Conservation (phyloP, 2,329 filamentous ascomycete genomes). For the Mollisiaceae sp. region DNA sequence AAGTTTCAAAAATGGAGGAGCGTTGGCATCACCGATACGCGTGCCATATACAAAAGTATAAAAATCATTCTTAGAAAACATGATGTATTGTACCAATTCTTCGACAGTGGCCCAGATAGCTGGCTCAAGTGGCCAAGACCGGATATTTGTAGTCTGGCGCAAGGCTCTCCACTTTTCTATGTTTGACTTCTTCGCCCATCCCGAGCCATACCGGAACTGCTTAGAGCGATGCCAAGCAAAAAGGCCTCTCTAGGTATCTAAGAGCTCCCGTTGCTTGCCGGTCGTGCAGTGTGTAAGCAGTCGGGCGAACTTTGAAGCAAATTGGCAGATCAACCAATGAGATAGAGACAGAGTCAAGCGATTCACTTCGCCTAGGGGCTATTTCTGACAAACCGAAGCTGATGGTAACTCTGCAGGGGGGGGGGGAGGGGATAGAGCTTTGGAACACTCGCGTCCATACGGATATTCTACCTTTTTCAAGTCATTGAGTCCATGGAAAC, state of each 20-base stretch:
- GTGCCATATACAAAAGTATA: conserved; percentile 37
- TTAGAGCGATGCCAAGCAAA: conserved; percentile 3
- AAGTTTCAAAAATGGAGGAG: conserved; percentile 34
- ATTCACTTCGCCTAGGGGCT: too few species aligned
- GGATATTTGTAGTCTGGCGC: conserved; percentile 1
- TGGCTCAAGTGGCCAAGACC: not conserved
- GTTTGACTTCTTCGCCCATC: not conserved
- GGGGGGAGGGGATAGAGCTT: too few species aligned
- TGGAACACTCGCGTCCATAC: too few species aligned
- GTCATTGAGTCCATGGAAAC: not conserved
- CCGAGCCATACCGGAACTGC: not conserved
- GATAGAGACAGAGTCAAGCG: too few species aligned
- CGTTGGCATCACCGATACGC: conserved; percentile 31
- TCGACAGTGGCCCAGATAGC: not conserved
- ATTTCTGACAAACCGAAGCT: not conserved
- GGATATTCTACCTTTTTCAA: not conserved
- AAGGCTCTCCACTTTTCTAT: not conserved
- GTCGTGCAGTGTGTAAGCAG: not conserved
- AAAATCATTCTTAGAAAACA: conserved; percentile 32
- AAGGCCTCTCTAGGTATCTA: not conserved
- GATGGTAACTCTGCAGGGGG: not conserved
- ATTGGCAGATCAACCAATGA: not conserved
- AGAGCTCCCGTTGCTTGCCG: not conserved
- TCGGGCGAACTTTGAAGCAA: not conserved
- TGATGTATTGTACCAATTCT: conserved; percentile 9